A percentile compares a stretch with the other conserved stretches of the same genome.
Evolutionary conservation across 148 eudicot species (phyloP).

Genomic region (Rhododendron mucronatum): DNA sequence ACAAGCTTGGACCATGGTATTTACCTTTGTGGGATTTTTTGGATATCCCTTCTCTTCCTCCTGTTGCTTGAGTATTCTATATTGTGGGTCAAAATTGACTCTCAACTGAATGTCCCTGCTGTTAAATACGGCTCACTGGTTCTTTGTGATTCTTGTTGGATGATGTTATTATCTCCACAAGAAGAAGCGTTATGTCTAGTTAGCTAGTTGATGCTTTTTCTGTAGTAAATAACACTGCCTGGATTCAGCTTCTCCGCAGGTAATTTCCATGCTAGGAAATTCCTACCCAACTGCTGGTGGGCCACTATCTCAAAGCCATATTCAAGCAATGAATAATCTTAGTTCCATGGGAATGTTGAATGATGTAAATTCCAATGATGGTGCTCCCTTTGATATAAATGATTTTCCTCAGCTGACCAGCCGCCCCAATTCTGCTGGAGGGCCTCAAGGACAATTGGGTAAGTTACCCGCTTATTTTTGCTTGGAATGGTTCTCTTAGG

Average conservation of each 20-base stretch:
- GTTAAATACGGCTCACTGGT: background rate
- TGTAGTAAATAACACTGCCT: conserved; percentile 9
- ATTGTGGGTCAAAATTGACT: background rate
- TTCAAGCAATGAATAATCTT: conserved; percentile 66
- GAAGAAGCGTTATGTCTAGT: background rate
- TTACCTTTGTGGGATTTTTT: background rate
- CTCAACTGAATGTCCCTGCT: background rate
- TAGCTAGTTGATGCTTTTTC: conserved; percentile 2
- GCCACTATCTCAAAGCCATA: conserved; percentile 73
- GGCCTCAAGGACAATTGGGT: conserved; percentile 96
- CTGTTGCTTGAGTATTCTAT: background rate
- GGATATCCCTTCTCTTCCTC: background rate
- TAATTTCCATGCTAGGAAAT: conserved; percentile 81
- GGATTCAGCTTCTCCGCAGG: conserved; percentile 90
- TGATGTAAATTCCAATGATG: conserved; percentile 78
- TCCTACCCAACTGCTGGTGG: conserved; percentile 79
- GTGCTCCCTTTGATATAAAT: conserved; percentile 86
- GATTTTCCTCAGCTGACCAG: conserved; percentile 93
- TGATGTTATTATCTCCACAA: background rate
- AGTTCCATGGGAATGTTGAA: conserved; percentile 82
- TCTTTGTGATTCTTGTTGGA: conserved; percentile 3
- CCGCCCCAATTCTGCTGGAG: conserved; percentile 95
- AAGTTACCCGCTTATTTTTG: conserved; percentile 11
- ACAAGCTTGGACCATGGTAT: conserved; percentile 8
- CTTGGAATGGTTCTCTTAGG: background rate